Evolutionary conservation across 2,329 filamentous ascomycete species (phyloP).

Genomic region (Periglandula ipomoeae): DNA sequence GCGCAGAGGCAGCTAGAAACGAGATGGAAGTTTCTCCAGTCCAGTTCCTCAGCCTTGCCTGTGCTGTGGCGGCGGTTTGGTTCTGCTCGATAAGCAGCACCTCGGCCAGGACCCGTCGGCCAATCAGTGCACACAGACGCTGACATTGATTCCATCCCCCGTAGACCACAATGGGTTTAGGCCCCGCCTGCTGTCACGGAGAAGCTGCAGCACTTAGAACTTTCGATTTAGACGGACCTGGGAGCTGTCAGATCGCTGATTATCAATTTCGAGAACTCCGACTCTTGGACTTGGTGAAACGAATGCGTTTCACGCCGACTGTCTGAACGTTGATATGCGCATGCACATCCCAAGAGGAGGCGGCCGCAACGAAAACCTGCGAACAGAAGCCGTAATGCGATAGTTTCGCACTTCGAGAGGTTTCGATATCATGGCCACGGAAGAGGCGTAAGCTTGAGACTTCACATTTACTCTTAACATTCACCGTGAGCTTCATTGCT

Average conservation of each 20-base stretch:
- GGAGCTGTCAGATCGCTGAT: too few relatives aligned
- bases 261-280: not conserved
- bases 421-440: constrained; percentile 8
- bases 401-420: not conserved
- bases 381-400: not conserved
- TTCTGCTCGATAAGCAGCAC: not conserved
- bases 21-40: constrained; percentile 10
- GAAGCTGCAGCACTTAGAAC: too few relatives aligned
- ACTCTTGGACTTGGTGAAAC: not conserved
- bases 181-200: not conserved
- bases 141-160: not conserved
- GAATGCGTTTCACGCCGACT: not conserved
- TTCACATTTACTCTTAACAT: not conserved
- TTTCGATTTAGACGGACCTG: not conserved
- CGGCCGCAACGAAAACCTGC: not conserved
- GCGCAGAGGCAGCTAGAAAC: not conserved
- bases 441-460: constrained; percentile 6
- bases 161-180: not conserved
- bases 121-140: constrained; percentile 2
- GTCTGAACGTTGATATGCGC: not conserved
- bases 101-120: not conserved
- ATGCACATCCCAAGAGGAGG: not conserved
- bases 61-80: not conserved
- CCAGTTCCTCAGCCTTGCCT: constrained; percentile 38
- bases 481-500: not conserved